Evolutionary conservation across 2,329 filamentous ascomycete species (phyloP).

Genomic region (Emmonsia crescens): DNA sequence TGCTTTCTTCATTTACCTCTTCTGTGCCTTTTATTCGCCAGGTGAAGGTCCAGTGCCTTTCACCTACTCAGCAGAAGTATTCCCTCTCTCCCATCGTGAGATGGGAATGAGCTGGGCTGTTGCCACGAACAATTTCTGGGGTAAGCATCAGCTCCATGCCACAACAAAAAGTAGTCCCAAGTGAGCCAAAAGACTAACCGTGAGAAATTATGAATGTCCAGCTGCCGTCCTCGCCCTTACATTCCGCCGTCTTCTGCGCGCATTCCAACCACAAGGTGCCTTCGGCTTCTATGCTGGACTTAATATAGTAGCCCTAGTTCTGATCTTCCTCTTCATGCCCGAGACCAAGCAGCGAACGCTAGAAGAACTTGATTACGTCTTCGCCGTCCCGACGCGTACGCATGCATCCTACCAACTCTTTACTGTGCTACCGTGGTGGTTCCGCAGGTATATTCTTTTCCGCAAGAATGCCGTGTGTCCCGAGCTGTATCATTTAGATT

Average conservation of each 20-base stretch:
- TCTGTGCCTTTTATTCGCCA: slow-evolving; percentile 53
- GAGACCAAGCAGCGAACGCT: slow-evolving; percentile 47
- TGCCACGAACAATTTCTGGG: slow-evolving; percentile 33
- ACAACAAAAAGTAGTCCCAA: background rate
- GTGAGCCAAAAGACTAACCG: background rate
- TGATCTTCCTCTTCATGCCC: slow-evolving; percentile 53
- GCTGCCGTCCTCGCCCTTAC: slow-evolving; percentile 34
- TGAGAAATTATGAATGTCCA: background rate
- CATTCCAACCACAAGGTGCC: slow-evolving; percentile 42
- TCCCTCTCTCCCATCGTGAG: slow-evolving; percentile 46
- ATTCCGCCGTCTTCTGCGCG: slow-evolving; percentile 34
- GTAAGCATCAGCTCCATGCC: background rate
- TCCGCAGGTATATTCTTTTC: slow-evolving; percentile 46
- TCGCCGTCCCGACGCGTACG: slow-evolving; percentile 49
- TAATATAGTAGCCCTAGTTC: slow-evolving; percentile 49
- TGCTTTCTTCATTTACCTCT: slow-evolving; percentile 54
- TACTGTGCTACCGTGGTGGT: slow-evolving; percentile 50
- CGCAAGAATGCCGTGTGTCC: slow-evolving; percentile 38
- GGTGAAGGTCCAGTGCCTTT: slow-evolving; percentile 49
- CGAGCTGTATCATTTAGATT: slow-evolving; percentile 34
- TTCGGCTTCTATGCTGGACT: slow-evolving; percentile 53
- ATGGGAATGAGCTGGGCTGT: slow-evolving; percentile 39
- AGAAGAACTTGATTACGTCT: slow-evolving; percentile 50
- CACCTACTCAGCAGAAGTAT: slow-evolving; percentile 45
- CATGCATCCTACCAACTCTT: slow-evolving; percentile 49